A percentile compares a stretch with the other conserved stretches of the same genome.
phyloP scores from a whole-genome alignment of 495 filamentous ascomycete genomes.

The Podospora appendiculata region DNA sequence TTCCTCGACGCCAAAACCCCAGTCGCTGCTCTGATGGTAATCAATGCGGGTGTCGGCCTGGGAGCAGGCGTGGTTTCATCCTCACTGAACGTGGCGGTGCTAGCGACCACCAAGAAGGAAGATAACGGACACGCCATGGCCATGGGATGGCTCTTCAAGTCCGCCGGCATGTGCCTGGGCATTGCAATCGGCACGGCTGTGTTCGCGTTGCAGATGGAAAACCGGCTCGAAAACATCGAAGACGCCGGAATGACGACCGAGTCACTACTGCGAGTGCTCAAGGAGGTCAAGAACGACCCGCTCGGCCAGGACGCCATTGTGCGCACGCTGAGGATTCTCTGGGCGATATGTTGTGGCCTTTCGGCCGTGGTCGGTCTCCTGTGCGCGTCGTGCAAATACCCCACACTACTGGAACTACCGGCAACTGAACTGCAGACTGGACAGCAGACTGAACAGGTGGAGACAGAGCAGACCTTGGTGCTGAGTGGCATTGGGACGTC shows the following conservation, averaged over 20 bases:
- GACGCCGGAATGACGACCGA: conserved; percentile 11
- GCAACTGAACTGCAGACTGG: no score
- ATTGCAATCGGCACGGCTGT: conserved; percentile 46
- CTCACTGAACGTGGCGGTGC: conserved; percentile 40
- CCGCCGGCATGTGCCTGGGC: conserved; percentile 44
- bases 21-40: conserved; percentile 41
- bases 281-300: conserved; percentile 9
- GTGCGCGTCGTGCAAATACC: conserved; percentile 9
- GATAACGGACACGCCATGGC: conserved; percentile 50
- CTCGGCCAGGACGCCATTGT: conserved; percentile 8
- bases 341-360: conserved; percentile 13
- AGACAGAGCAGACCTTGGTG: not conserved
- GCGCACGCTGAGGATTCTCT: conserved; percentile 13
- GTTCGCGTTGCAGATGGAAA: conserved; percentile 54
- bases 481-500: no score
- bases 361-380: conserved; percentile 5
- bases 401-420: not conserved
- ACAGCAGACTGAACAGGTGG: no score
- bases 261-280: conserved; percentile 10
- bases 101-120: conserved; percentile 32
- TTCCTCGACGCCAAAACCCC: conserved; percentile 40
- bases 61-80: conserved; percentile 49
- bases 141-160: conserved; percentile 52
- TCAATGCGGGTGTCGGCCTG: conserved; percentile 44
- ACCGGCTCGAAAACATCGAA: conserved; percentile 25